A percentile compares a stretch with the other conserved stretches of the same genome.
Conservation (phyloP, 176 grass and related monocot genomes). For the Oryza glaberrima region DNA sequence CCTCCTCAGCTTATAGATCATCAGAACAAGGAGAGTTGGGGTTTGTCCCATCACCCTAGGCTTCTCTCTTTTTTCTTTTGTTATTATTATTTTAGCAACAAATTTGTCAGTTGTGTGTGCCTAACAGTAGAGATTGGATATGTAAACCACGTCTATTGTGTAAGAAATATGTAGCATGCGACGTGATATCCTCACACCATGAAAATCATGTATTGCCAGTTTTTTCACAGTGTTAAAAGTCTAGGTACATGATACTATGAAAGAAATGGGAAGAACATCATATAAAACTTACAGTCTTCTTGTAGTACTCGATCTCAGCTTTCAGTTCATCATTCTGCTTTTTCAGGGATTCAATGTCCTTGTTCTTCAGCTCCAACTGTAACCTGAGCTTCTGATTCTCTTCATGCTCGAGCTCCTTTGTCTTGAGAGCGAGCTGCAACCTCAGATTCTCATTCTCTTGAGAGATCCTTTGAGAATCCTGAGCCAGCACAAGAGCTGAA, state of each 20-base stretch:
- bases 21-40: too few relatives aligned
- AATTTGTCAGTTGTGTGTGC: too few relatives aligned
- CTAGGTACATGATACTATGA: not conserved
- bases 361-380: constrained; percentile 33
- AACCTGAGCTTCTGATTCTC: not conserved
- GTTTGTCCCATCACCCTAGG: too few relatives aligned
- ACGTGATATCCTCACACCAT: too few relatives aligned
- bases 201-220: not conserved
- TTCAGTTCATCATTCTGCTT: constrained; percentile 1
- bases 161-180: too few relatives aligned
- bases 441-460: constrained; percentile 30
- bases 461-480: too few relatives aligned
- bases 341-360: constrained; percentile 19
- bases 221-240: not conserved
- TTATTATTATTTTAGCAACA: too few relatives aligned
- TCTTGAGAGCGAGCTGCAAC: not conserved
- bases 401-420: not conserved
- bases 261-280: not conserved
- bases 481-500: not conserved
- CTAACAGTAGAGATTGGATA: too few relatives aligned
- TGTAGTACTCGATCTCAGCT: constrained; percentile 41
- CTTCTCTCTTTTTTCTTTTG: too few relatives aligned
- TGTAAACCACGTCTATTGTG: too few relatives aligned
- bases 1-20: too few relatives aligned
- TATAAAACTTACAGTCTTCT: constrained; percentile 29